Conservation (phyloP, 176 grass and related monocot species). For the Cocos nucifera region DNA sequence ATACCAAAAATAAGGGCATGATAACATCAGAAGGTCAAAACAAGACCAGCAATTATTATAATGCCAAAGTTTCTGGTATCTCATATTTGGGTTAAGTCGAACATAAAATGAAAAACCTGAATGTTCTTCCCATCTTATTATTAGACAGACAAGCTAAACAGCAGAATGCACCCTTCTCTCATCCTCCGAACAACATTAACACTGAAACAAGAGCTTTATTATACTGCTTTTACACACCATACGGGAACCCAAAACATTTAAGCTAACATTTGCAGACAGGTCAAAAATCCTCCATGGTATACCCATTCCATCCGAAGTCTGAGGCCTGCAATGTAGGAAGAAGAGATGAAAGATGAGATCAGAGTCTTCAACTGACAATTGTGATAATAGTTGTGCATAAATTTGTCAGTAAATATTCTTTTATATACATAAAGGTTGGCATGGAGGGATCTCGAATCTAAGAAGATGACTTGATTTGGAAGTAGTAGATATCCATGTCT, state of each 20-base stretch:
- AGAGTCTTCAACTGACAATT: neutral
- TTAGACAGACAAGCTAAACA: too few species aligned
- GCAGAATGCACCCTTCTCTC: too few species aligned
- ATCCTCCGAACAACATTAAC: neutral
- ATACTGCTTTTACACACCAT: too few species aligned
- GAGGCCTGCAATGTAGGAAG: slow-evolving; percentile 22
- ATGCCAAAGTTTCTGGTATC: too few species aligned
- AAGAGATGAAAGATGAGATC: neutral
- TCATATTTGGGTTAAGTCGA: too few species aligned
- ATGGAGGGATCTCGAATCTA: neutral
- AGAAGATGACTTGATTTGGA: neutral
- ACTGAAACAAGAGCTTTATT: too few species aligned
- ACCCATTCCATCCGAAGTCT: slow-evolving; percentile 52
- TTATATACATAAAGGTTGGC: neutral
- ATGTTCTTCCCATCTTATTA: too few species aligned
- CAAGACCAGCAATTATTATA: too few species aligned
- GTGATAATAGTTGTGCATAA: neutral
- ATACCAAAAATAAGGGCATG: too few species aligned
- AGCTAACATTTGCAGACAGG: neutral
- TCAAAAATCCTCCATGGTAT: slow-evolving; percentile 34
- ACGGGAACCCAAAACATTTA: neutral
- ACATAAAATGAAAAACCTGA: too few species aligned
- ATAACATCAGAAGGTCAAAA: too few species aligned
- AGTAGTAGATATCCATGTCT: slow-evolving; percentile 49
- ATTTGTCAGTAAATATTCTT: neutral